Conservation (phyloP, 2,329 filamentous ascomycete species). For the Epichloe gansuensis region DNA sequence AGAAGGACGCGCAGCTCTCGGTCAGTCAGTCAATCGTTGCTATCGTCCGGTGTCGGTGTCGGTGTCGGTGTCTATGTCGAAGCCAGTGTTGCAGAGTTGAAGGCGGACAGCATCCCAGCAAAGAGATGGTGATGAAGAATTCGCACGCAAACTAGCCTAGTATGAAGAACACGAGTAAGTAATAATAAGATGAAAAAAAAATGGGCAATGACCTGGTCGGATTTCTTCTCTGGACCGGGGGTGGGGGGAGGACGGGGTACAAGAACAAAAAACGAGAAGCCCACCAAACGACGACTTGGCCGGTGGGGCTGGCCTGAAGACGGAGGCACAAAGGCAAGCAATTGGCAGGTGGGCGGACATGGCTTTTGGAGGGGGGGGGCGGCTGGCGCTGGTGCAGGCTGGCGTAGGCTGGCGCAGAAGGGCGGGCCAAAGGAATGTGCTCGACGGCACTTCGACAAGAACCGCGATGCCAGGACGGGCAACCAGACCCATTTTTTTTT, state of each 20-base stretch:
- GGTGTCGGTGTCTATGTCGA: not conserved
- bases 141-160: not conserved
- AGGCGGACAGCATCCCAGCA: not conserved
- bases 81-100: not conserved
- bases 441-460: not conserved
- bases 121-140: not conserved
- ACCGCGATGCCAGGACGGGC: not conserved
- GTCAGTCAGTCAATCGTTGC: not conserved
- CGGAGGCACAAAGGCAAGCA: not conserved
- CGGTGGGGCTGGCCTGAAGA: not conserved
- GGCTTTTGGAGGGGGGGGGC: not conserved
- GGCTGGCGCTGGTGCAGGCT: not conserved
- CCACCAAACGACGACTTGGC: not conserved
- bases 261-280: not conserved
- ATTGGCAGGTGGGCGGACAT: not conserved
- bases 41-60: not conserved
- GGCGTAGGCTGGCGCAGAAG: not conserved
- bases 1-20: not conserved
- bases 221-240: not conserved
- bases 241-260: constrained; percentile 3
- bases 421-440: not conserved
- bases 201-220: not conserved
- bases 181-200: not conserved
- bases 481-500: not conserved
- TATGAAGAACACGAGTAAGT: not conserved